Conservation (phyloP, 2,329 filamentous ascomycete genomes). For the Microdochium paspali region DNA sequence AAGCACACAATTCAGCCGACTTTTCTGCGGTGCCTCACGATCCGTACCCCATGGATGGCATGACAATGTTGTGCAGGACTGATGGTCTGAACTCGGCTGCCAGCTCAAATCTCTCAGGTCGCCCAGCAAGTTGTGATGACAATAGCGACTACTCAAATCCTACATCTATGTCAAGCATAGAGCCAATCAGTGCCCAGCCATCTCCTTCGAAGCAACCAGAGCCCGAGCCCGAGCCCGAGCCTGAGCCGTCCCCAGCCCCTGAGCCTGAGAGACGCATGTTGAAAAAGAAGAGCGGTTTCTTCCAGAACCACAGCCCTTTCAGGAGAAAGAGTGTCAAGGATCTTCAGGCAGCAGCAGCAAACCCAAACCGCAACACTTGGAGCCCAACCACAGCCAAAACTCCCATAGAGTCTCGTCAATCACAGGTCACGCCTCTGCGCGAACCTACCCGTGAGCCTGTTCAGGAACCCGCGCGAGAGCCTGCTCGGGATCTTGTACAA, state of each 20-base stretch:
- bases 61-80: constrained; percentile 92
- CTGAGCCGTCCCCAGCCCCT: constrained; percentile 30
- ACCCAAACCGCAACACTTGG: constrained; percentile 51
- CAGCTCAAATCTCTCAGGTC: constrained; percentile 53
- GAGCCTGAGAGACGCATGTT: constrained; percentile 57
- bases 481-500: too few species aligned
- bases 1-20: constrained; percentile 44
- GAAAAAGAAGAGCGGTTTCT: constrained; percentile 75
- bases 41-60: constrained; percentile 87
- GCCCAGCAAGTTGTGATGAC: constrained; percentile 78
- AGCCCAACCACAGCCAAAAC: constrained; percentile 20
- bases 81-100: constrained; percentile 28
- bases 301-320: constrained; percentile 89
- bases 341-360: constrained; percentile 22
- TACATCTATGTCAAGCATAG: constrained; percentile 80
- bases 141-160: constrained; percentile 86
- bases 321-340: constrained; percentile 84
- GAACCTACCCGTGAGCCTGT: too few species aligned
- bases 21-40: constrained; percentile 74
- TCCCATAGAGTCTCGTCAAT: constrained; percentile 2
- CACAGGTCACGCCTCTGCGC: constrained; percentile 2
- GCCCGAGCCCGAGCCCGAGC: too few species aligned
- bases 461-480: too few species aligned
- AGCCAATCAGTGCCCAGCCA: constrained; percentile 62
- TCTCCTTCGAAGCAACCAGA: constrained; percentile 69